Evolutionary conservation across 768 basidiomycete species (phyloP).

Genomic region (Epithele typhae): DNA sequence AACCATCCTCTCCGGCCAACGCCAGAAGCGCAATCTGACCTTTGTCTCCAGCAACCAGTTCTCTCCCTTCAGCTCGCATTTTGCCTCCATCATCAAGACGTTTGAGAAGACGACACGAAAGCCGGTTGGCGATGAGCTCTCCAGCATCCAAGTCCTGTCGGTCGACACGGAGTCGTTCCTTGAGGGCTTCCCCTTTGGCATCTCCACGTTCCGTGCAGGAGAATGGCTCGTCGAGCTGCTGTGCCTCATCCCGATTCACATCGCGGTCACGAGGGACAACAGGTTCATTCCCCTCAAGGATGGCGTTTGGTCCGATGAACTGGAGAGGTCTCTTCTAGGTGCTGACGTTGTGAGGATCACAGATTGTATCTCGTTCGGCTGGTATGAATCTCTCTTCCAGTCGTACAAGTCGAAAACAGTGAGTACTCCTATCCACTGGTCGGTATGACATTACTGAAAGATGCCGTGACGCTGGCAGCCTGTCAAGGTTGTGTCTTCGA

Average conservation of each 20-base stretch:
- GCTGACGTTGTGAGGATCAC: slow-evolving; percentile 57
- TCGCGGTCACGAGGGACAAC: slow-evolving; percentile 57
- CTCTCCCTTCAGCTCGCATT: slow-evolving; percentile 37
- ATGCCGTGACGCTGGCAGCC: slow-evolving; percentile 32
- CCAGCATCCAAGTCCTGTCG: slow-evolving; percentile 32
- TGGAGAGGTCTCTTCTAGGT: slow-evolving; percentile 51
- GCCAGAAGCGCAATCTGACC: slow-evolving; percentile 32
- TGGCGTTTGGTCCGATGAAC: slow-evolving; percentile 44
- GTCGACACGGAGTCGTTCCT: slow-evolving; percentile 26
- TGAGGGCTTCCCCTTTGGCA: slow-evolving; percentile 11
- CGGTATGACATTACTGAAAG: no score
- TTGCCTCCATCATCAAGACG: slow-evolving; percentile 36
- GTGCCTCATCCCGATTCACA: slow-evolving; percentile 61
- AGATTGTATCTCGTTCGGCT: slow-evolving; percentile 52
- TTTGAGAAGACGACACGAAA: slow-evolving; percentile 52
- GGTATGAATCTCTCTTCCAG: slow-evolving; percentile 62
- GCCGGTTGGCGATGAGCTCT: slow-evolving; percentile 43
- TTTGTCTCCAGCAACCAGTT: slow-evolving; percentile 41
- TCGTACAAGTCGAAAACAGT: slow-evolving; percentile 60
- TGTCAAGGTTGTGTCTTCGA: slow-evolving; percentile 61
- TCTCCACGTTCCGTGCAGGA: slow-evolving; percentile 42
- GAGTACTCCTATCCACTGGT: slow-evolving; percentile 3
- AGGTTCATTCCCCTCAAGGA: slow-evolving; percentile 59
- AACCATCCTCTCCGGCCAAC: slow-evolving; percentile 33
- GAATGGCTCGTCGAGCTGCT: slow-evolving; percentile 62